Percentiles rank a stretch among this genome's conserved stretches.
These are phyloP conservation scores for Schizosaccharomyces osmophilus DNA, from an alignment of 805 yeast species.

Conservation along the genomic window DNA sequence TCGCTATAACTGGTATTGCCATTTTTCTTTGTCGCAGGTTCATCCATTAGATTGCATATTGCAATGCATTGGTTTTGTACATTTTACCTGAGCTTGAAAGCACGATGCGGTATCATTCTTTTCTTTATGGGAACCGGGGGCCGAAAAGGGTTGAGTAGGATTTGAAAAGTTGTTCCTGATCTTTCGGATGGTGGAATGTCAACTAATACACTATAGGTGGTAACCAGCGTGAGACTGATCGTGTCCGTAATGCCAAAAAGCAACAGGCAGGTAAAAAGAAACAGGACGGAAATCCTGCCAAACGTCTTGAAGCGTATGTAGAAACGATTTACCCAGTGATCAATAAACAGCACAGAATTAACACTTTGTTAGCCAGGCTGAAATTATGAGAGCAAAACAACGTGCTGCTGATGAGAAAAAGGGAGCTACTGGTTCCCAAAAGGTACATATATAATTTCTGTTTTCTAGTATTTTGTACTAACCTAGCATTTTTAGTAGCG, in stretches of 20 bases:
- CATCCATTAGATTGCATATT: too few species aligned
- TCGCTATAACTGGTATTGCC: too few species aligned
- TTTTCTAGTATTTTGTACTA: too few species aligned
- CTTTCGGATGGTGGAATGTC: too few species aligned
- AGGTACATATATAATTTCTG: too few species aligned
- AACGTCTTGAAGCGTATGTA: neutral
- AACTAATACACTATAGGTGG: neutral
- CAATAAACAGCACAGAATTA: neutral
- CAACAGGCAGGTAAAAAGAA: neutral
- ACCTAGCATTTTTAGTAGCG: too few species aligned
- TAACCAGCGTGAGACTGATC: neutral
- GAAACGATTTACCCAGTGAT: neutral
- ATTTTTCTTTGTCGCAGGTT: too few species aligned
- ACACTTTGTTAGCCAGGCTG: neutral
- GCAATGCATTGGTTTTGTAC: too few species aligned
- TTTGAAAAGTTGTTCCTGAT: neutral
- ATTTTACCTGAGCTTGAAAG: too few species aligned
- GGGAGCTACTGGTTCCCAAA: neutral
- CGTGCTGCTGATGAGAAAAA: conserved; percentile 1
- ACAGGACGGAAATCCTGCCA: neutral
- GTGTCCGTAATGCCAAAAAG: neutral
- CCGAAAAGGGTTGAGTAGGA: neutral
- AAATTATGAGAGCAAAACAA: neutral
- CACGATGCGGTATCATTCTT: too few species aligned
- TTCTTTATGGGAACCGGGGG: too few species aligned